Evolutionary conservation across 257 asterid genomes (phyloP).

Genomic region (Solanum chmielewskii): DNA sequence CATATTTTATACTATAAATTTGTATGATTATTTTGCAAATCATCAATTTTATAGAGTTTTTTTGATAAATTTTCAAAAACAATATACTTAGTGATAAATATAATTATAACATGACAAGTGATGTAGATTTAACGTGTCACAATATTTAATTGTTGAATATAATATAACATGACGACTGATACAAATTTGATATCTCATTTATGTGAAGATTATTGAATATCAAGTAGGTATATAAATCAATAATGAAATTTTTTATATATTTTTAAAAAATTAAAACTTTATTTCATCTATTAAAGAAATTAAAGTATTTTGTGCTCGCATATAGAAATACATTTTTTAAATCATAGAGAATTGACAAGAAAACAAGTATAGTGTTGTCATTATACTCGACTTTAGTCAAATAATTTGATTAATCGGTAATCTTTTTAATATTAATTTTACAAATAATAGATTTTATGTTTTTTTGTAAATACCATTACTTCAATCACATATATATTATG

Average conservation of each 20-base stretch:
- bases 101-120: background rate
- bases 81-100: no score
- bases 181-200: background rate
- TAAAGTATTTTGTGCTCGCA: background rate
- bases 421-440: no score
- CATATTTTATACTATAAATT: background rate
- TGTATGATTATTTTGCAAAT: background rate
- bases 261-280: accelerated
- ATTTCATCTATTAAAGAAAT: background rate
- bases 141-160: no score
- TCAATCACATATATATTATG: background rate
- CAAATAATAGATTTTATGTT: background rate
- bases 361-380: background rate
- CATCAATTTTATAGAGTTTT: background rate
- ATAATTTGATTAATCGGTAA: background rate
- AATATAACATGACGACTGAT: background rate
- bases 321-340: background rate
- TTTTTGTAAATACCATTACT: background rate
- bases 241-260: background rate
- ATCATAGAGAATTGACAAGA: background rate
- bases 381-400: background rate
- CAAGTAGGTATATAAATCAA: background rate
- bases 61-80: no score
- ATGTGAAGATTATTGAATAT: background rate
- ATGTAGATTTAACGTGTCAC: background rate